Percentiles rank a stretch among this genome's conserved stretches.
Conservation (phyloP, 2,329 filamentous ascomycete genomes). For the Fusarium staphyleae region DNA sequence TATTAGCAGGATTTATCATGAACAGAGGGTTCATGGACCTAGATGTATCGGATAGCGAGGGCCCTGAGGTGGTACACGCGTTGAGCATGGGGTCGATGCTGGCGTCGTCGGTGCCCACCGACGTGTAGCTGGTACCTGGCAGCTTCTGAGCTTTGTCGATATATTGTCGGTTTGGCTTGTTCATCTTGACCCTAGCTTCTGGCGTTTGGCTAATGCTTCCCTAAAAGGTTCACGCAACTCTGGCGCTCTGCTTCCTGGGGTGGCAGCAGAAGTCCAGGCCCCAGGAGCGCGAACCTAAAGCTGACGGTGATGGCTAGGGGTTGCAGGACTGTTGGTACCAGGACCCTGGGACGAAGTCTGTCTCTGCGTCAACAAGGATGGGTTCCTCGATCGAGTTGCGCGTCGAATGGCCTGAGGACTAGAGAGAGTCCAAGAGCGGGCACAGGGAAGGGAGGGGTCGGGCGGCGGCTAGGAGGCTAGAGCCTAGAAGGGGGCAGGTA, state of each 20-base stretch:
- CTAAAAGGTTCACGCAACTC: neutral
- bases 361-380: neutral
- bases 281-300: neutral
- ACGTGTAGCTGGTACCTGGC: neutral
- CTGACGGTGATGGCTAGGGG: neutral
- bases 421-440: neutral
- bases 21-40: constrained; percentile 6
- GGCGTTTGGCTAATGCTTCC: neutral
- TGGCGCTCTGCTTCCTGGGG: neutral
- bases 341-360: neutral
- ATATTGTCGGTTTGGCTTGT: neutral
- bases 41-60: neutral
- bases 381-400: constrained; percentile 2
- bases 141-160: neutral
- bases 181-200: constrained; percentile 13
- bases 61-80: neutral
- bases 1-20: neutral
- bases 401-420: neutral
- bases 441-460: constrained; percentile 3
- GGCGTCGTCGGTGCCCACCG: constrained; percentile 2
- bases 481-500: constrained; percentile 2
- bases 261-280: neutral
- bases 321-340: neutral
- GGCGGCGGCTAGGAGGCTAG: constrained; percentile 1
- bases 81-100: constrained; percentile 32